These are phyloP conservation scores for Xenoacremonium recifei DNA, from an alignment of 2,329 filamentous ascomycete genomes.

Conservation along the genomic window DNA sequence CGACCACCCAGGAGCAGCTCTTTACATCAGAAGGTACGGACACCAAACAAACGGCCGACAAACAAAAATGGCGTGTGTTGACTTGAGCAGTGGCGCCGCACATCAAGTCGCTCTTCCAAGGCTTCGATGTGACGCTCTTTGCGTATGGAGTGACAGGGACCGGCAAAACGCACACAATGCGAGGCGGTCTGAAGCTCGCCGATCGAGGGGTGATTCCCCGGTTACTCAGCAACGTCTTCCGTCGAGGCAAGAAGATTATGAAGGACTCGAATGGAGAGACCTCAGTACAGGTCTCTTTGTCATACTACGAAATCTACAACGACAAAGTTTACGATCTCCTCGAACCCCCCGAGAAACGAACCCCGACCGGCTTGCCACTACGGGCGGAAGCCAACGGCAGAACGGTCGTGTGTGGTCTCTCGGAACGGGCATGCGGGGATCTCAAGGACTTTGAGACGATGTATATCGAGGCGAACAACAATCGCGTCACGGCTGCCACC, in stretches of 20 bases:
- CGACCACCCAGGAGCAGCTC: slow-evolving; percentile 78
- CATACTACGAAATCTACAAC: slow-evolving; percentile 97
- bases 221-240: slow-evolving; percentile 80
- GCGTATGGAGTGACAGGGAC: slow-evolving; percentile 93
- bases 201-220: slow-evolving; percentile 87
- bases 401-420: slow-evolving; percentile 82
- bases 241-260: slow-evolving; percentile 78
- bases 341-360: slow-evolving; percentile 83
- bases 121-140: slow-evolving; percentile 84
- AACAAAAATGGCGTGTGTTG: slow-evolving; percentile 20
- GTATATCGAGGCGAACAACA: slow-evolving; percentile 90
- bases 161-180: slow-evolving; percentile 95
- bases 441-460: slow-evolving; percentile 87
- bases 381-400: slow-evolving; percentile 84
- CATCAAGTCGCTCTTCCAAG: slow-evolving; percentile 87
- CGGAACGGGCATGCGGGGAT: slow-evolving; percentile 77
- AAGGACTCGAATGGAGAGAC: slow-evolving; percentile 74
- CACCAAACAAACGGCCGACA: too few relatives aligned
- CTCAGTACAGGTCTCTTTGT: slow-evolving; percentile 71
- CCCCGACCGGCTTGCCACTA: slow-evolving; percentile 74
- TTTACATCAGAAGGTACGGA: slow-evolving; percentile 84
- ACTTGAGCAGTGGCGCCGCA: slow-evolving; percentile 72
- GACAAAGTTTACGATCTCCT: slow-evolving; percentile 93
- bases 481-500: slow-evolving; percentile 84
- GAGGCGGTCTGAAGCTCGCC: slow-evolving; percentile 80